Evolutionary conservation across 306 rosid genomes (phyloP).

Genomic region (Vigna radiata): DNA sequence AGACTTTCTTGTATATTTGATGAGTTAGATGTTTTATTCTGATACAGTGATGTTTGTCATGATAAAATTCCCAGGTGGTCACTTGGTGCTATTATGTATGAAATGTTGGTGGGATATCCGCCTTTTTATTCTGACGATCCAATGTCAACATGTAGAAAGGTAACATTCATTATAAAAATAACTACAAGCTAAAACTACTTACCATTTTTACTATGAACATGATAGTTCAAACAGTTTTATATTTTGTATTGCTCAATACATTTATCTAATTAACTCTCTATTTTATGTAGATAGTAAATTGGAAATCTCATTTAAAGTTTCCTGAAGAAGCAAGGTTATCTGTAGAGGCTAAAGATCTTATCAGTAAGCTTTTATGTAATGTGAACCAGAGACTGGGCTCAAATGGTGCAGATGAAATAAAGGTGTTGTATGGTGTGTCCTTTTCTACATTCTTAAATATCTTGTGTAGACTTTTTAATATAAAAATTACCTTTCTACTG

Average conservation of each 20-base stretch:
- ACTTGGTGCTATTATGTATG: constrained; percentile 99
- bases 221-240: background rate
- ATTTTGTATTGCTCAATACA: background rate
- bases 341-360: constrained; percentile 80
- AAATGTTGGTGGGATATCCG: constrained; percentile 98
- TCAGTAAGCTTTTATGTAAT: constrained; percentile 77
- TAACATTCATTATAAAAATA: constrained; percentile 41
- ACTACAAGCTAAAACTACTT: background rate
- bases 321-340: constrained; percentile 90
- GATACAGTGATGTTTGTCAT: constrained; percentile 28
- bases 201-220: background rate
- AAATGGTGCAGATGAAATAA: constrained; percentile 85
- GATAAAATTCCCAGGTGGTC: constrained; percentile 79
- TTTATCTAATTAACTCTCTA: constrained; percentile 22
- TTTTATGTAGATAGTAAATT: constrained; percentile 81
- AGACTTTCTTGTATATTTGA: constrained; percentile 6
- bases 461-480: constrained; percentile 35
- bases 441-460: constrained; percentile 59
- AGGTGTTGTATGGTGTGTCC: constrained; percentile 92
- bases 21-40: background rate
- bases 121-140: constrained; percentile 99
- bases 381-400: constrained; percentile 84
- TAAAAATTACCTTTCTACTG: constrained; percentile 49
- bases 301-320: constrained; percentile 93
- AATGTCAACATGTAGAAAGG: constrained; percentile 99